Evolutionary conservation across 2,329 filamentous ascomycete genomes (phyloP), one percentile per base, ranked within the genome.

Genomic region (Myriosclerotinia curreyana): DNA sequence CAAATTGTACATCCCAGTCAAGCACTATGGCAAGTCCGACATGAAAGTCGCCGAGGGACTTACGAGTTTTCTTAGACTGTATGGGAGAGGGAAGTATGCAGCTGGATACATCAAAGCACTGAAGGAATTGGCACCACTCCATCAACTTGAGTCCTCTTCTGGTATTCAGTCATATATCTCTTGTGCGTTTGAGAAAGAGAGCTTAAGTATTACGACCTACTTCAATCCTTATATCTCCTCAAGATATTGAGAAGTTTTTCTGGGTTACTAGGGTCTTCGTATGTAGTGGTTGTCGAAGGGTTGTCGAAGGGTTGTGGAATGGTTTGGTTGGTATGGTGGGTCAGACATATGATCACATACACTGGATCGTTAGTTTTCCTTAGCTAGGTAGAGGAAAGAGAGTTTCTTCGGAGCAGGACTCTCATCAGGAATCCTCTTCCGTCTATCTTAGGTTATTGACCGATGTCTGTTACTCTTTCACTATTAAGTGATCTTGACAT

Each of bases 141-240:
- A 54, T 54, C 52, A 54, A n/a, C 52, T 54, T 25, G 52, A 54
- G 52, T 40, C 52, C 14, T 54, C 52, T 28, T 54, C 52, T 12
- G 52, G 52, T 17, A n/a, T 54, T 11, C 52, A 40, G n/a, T 40
- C 52, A 20, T 54, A 54, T 34, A 28, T 54, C 25, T 54, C 52
- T 38, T 54, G 52, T 40, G 52, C 52, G 8, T 54, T 54, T 6
- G 52, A 54, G 1, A 54, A 40, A 25, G 52, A 40, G 17, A 54
- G 52, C 15, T 38, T 54, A 5, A 54, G 52, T 7, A 36, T 54
- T n/a, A 54, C 34, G n/a, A 17, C 52, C 52, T 40, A 54, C 36
- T 54, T 54, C 22, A 54, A 54, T 54, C 52, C 52, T 53, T 38
- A 14, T n/a, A 15, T 40, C 14, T n/a, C 51, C 4, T 38, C 11